Base-by-base conservation (phyloP, 2,329 filamentous ascomycete genomes). In the Alternaria burnsii region DNA sequence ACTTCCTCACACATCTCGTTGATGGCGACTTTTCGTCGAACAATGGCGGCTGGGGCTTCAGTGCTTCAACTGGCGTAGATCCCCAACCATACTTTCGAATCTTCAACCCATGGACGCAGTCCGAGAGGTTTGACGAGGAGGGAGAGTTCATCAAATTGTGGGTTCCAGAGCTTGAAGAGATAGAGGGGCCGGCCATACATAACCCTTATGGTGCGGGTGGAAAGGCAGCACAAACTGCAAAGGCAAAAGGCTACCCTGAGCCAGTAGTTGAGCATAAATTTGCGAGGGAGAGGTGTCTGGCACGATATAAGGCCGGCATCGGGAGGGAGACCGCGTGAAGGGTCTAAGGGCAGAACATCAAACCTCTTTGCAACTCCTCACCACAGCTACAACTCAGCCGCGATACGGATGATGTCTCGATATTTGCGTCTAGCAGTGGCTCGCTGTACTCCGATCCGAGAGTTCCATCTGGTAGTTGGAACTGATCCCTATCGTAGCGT, bases 21-120 rank as follows among this genome's bases (percentile, higher is more conserved):
- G 82, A 84, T 62, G 79, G 80, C 65, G 79, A 83, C 71, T 75
- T 86, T 59, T 76, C 78, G 22, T 81, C 84, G 55, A 83, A 86
- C 67, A 81, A 91, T 63, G 87, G 88, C 9, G 88, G 88, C 0
- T 90, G 88, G 88, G 88, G 87, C 0, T 89, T 89, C 66, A 79
- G 84, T 24, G 88, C 89, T 5, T 87, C 84, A 18, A 89, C 89
- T 0, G 91, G 92, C 1, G 91, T 93, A 7, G 92, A 96, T 76
- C 91, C 92, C 1, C 91, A 97, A 78, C 93, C 93, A 0, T 97
- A 96, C 75, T 97, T 97, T 65, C 86, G 93, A 7, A 91, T 97
- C 52, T 97, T 97, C 79, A 97, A 96, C 71, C 93, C 93, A 0
- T 76, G 93, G 44, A 80, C 92, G 18, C 93, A 97, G 81, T 92